These are phyloP conservation scores for Xylariaceae sp. DNA, from an alignment of 2,329 filamentous ascomycete genomes.

Conservation along the genomic window DNA sequence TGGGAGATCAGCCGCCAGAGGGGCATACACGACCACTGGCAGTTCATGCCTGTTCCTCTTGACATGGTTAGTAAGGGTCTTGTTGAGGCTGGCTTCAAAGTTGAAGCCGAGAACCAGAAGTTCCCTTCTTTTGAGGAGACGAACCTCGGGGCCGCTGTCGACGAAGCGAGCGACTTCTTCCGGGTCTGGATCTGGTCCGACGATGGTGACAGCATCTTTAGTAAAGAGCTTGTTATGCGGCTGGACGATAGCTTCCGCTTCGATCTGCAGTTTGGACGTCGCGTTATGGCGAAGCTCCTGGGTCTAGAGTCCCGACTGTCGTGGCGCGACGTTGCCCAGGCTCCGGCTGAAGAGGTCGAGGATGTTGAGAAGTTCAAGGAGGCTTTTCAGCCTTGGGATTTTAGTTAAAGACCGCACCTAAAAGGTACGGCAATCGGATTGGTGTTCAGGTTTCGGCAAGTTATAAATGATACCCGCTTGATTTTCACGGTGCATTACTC, in stretches of 20 bases:
- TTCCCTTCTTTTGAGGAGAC: conserved; percentile 51
- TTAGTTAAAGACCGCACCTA: conserved; percentile 46
- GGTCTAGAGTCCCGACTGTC: conserved; percentile 73
- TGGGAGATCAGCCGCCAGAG: conserved; percentile 85
- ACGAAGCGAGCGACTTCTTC: conserved; percentile 67
- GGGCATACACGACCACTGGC: conserved; percentile 91
- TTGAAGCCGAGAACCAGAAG: conserved; percentile 74
- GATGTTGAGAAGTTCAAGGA: conserved; percentile 78
- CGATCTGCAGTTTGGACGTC: conserved; percentile 85
- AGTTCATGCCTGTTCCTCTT: conserved; percentile 75
- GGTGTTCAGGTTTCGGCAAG: conserved; percentile 16
- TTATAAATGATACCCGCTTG: conserved; percentile 28
- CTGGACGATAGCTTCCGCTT: conserved; percentile 73
- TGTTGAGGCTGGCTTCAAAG: conserved; percentile 84
- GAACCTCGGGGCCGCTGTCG: conserved; percentile 49
- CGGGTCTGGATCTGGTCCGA: conserved; percentile 76
- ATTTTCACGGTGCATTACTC: conserved; percentile 15
- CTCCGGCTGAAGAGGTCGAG: conserved; percentile 70
- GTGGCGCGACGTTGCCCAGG: conserved; percentile 84
- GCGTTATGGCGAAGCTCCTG: conserved; percentile 84
- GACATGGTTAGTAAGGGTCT: conserved; percentile 68
- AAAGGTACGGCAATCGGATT: conserved; percentile 2
- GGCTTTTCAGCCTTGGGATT: conserved; percentile 84
- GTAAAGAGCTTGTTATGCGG: conserved; percentile 71
- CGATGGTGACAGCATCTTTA: conserved; percentile 53